Evolutionary conservation across 1,139 yeast genomes (phyloP).

Genomic region (Taphrina wiesneri): DNA sequence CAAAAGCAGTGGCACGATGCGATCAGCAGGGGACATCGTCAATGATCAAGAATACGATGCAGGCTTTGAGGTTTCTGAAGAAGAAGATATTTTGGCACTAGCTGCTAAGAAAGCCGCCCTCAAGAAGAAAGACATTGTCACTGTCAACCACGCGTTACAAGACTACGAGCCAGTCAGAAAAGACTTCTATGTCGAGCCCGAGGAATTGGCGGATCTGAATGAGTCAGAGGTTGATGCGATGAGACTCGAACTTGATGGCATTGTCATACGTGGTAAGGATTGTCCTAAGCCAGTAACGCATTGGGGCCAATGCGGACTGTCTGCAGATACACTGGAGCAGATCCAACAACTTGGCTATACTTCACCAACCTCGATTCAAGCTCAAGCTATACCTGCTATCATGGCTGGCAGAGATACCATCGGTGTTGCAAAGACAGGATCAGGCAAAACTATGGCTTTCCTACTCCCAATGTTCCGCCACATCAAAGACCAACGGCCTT

Average conservation of each 20-base stretch:
- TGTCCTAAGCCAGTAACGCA: slow-evolving; percentile 68
- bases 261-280: slow-evolving; percentile 59
- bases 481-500: slow-evolving; percentile 65
- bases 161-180: slow-evolving; percentile 61
- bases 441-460: slow-evolving; percentile 92
- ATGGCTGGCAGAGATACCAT: slow-evolving; percentile 89
- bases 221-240: slow-evolving; percentile 57
- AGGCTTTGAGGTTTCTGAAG: slow-evolving; percentile 41
- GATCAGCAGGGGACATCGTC: slow-evolving; percentile 39
- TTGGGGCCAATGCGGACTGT: slow-evolving; percentile 83
- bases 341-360: slow-evolving; percentile 57
- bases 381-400: slow-evolving; percentile 86
- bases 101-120: slow-evolving; percentile 46
- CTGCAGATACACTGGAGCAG: slow-evolving; percentile 57
- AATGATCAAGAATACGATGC: slow-evolving; percentile 43
- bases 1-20: slow-evolving; percentile 11
- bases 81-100: slow-evolving; percentile 43
- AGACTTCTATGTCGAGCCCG: slow-evolving; percentile 64
- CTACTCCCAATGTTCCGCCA: slow-evolving; percentile 82
- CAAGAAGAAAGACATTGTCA: slow-evolving; percentile 50
- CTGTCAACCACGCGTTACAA: slow-evolving; percentile 53
- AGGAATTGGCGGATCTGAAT: slow-evolving; percentile 54
- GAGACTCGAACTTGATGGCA: slow-evolving; percentile 62
- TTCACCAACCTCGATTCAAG: slow-evolving; percentile 83
- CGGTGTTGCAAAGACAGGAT: slow-evolving; percentile 95